Evolutionary conservation across 2,329 filamentous ascomycete genomes (phyloP), one percentile per base, ranked within the genome.

Genomic region (Myrmaecium sp.): DNA sequence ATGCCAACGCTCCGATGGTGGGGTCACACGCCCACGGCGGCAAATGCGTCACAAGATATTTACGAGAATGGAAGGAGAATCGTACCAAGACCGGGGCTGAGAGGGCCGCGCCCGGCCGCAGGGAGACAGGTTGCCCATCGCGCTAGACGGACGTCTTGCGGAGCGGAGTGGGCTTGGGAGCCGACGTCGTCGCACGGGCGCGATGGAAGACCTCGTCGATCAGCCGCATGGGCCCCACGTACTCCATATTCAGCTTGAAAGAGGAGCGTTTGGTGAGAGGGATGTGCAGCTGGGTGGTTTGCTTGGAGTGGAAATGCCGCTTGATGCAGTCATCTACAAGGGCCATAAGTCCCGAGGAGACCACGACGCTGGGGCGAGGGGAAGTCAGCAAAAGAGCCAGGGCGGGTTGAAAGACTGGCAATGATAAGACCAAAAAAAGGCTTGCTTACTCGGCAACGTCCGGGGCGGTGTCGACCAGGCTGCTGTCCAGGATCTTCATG

Each of bases 301-400:
- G 57, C 39, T 64, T 66, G 21, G 59, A 55, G 39, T 69, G 71
- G 69, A 81, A 89, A 31, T 69, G 70, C 33, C 70, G 65, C 52
- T 80, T 79, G 59, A 95, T 93, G 56, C 74, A 81, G 54, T 95
- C 82, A 45, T 95, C 86, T 27, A 91, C 76, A 23, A 95, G 69
- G 5, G 79, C 71, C 40, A 92, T 73, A 38, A 95, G 66, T 14
- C 86, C 86, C n/a, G 83, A 89, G 24, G 83, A 71, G 35, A 95
- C 67, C 35, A 95, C 75, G 36, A 92, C 75, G 49, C 83, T 92
- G 38, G 21, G 25, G 23, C n/a, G 17, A 4, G 5, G 21, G 24
- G 15, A 13, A 16, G 14, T 21, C 24, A 17, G 17, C 15, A 17
- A 28, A 21, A 14, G 23, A 14, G 28, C 20, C 14, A 16, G 23